Percentiles rank a stretch among this genome's conserved stretches.
These are phyloP conservation scores for Themeda triandra DNA, from an alignment of 176 grass and related monocot species.

Conservation along the genomic window DNA sequence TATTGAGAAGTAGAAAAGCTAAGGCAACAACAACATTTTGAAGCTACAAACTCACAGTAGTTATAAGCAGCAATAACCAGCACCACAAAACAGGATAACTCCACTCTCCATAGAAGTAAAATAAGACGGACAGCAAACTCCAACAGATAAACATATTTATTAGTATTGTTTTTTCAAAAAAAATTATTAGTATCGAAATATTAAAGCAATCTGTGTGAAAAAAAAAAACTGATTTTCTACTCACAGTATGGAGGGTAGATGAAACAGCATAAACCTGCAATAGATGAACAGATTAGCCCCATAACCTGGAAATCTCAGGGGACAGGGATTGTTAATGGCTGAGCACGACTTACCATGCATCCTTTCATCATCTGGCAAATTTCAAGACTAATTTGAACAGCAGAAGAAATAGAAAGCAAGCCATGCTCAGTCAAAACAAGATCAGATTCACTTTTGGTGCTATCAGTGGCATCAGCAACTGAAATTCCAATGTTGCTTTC, in stretches of 20 bases:
- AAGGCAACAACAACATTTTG: background rate
- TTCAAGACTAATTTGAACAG: conserved; percentile 2
- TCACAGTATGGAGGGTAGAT: conserved; percentile 16
- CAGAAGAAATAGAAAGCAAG: background rate
- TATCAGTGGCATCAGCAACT: conserved; percentile 15
- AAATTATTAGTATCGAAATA: background rate
- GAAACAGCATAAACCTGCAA: conserved; percentile 12
- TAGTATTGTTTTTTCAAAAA: too few relatives aligned
- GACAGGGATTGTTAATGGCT: background rate
- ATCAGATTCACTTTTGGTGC: conserved; percentile 26
- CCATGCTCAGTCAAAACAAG: background rate
- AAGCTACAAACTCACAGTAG: conserved; percentile 2
- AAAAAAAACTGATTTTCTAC: background rate
- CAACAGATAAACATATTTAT: background rate
- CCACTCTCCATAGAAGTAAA: conserved; percentile 8
- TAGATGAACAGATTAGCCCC: background rate
- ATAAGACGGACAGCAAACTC: background rate
- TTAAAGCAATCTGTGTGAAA: background rate
- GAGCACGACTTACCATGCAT: background rate
- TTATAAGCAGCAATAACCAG: conserved; percentile 3
- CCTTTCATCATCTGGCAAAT: conserved; percentile 20
- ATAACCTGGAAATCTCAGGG: background rate
- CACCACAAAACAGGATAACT: background rate
- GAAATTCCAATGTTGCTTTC: conserved; percentile 18
- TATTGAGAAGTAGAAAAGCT: too few relatives aligned